Percentiles rank a stretch among this genome's conserved stretches.
These are phyloP conservation scores for Penicillium robsamsonii DNA, from an alignment of 495 filamentous ascomycete genomes.

Conservation along the genomic window DNA sequence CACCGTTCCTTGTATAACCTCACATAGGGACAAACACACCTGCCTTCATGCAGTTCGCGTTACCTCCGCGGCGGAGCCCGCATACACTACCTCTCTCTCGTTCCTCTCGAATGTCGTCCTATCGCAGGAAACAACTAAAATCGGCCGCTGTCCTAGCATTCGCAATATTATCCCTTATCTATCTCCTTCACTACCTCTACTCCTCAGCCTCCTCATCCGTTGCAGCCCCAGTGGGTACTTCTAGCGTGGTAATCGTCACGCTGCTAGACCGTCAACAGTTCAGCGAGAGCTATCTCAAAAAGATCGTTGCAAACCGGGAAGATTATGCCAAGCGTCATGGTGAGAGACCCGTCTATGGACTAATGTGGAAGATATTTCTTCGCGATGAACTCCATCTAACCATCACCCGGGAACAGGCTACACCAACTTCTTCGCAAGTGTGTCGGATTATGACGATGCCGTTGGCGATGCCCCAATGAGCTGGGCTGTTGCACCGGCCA, in stretches of 20 bases:
- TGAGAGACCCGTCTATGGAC: constrained; percentile 40
- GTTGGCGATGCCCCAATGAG: constrained; percentile 62
- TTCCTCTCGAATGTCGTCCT: constrained; percentile 56
- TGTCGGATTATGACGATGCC: constrained; percentile 62
- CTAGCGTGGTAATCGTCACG: constrained; percentile 84
- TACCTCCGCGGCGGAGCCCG: constrained; percentile 79
- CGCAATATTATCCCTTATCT: constrained; percentile 58
- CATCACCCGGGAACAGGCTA: constrained; percentile 60
- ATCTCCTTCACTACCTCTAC: constrained; percentile 56
- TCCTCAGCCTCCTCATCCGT: constrained; percentile 33
- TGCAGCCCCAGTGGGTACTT: constrained; percentile 61
- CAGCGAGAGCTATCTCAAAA: constrained; percentile 61
- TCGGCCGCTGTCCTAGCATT: constrained; percentile 56
- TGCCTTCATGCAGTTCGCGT: constrained; percentile 79
- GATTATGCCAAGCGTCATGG: constrained; percentile 88
- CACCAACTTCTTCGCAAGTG: constrained; percentile 74
- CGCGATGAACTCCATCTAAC: neutral
- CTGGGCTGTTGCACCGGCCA: constrained; percentile 82
- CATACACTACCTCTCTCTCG: constrained; percentile 62
- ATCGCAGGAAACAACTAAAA: constrained; percentile 68
- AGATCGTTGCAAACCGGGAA: constrained; percentile 75
- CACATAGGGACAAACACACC: constrained; percentile 20
- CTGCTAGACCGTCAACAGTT: constrained; percentile 64
- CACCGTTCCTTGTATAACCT: constrained; percentile 12
- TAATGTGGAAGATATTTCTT: neutral